phyloP scores from a whole-genome alignment of 2,329 filamentous ascomycete genomes.

The Thelonectria discophora region DNA sequence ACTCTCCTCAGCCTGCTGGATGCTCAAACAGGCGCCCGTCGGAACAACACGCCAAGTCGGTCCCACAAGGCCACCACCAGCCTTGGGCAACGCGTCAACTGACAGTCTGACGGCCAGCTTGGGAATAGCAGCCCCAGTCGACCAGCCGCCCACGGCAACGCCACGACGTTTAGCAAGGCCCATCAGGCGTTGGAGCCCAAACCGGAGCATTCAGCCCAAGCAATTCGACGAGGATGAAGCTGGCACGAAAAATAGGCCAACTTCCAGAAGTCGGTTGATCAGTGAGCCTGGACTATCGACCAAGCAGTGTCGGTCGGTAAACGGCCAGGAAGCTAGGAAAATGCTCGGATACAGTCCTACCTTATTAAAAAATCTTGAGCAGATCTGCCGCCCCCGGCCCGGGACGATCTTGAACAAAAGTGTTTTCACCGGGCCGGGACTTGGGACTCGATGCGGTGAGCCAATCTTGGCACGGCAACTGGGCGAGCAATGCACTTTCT shows the following conservation, averaged over 20 bases:
- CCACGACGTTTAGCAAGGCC: conserved; percentile 28
- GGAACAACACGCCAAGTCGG: conserved; percentile 23
- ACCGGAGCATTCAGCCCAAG: conserved; percentile 22
- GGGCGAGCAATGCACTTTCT: conserved; percentile 10
- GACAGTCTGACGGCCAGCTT: conserved; percentile 36
- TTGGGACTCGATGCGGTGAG: conserved; percentile 39
- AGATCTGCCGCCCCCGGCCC: conserved; percentile 40
- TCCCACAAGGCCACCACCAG: conserved; percentile 13
- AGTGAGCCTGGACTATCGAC: conserved; percentile 10
- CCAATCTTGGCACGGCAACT: conserved; percentile 22
- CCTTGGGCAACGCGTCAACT: conserved; percentile 35
- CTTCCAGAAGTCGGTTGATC: conserved; percentile 16
- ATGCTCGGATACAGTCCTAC: not conserved
- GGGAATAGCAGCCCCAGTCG: conserved; percentile 23
- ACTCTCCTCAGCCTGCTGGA: not conserved
- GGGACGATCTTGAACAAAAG: conserved; percentile 29
- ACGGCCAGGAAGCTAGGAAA: not conserved
- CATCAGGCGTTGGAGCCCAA: conserved; percentile 25
- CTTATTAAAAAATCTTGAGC: conserved; percentile 23
- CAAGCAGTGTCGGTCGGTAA: too few species aligned
- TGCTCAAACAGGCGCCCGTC: conserved; percentile 2
- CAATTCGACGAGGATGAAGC: conserved; percentile 28
- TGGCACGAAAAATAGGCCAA: conserved; percentile 19
- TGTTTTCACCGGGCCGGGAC: conserved; percentile 28
- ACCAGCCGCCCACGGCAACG: conserved; percentile 30